Evolutionary conservation across 352 stramenopile species (phyloP).

Genomic region (Globisporangium okanoganense): DNA sequence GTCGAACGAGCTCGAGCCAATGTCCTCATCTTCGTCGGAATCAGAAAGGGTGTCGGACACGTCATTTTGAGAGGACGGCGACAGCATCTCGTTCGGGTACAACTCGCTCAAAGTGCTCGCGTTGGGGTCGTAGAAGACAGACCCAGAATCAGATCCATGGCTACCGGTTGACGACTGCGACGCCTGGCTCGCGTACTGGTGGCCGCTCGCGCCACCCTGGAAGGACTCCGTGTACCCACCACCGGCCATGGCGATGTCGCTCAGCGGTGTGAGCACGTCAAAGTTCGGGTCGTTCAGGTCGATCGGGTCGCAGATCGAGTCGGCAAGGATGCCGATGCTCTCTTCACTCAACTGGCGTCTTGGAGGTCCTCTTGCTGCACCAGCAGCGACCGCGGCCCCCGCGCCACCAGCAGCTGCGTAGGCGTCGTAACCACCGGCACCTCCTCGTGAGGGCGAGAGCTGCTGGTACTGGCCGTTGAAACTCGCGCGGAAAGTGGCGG

Average conservation of each 20-base stretch:
- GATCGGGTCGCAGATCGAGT: conserved; percentile 12
- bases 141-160: conserved; percentile 18
- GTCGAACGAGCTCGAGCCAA: conserved; percentile 10
- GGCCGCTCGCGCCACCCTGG: neutral
- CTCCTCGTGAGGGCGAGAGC: conserved; percentile 14
- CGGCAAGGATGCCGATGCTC: neutral
- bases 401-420: conserved; percentile 5
- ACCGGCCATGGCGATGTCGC: conserved; percentile 40
- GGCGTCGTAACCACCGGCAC: conserved; percentile 3
- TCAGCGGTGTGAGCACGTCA: conserved; percentile 60
- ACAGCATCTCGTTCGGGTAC: conserved; percentile 22
- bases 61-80: conserved; percentile 25
- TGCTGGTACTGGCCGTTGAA: conserved; percentile 12
- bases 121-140: conserved; percentile 29
- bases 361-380: neutral
- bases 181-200: conserved; percentile 19
- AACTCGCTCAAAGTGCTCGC: conserved; percentile 16
- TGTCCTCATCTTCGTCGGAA: conserved; percentile 34
- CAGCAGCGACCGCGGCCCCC: neutral
- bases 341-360: neutral
- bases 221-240: conserved; percentile 9
- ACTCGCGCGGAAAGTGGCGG: neutral
- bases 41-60: conserved; percentile 25
- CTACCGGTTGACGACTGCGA: neutral
- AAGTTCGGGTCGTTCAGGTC: conserved; percentile 49